Conservation (phyloP, 169 alveolate species). For the Plasmodium reichenowi region DNA sequence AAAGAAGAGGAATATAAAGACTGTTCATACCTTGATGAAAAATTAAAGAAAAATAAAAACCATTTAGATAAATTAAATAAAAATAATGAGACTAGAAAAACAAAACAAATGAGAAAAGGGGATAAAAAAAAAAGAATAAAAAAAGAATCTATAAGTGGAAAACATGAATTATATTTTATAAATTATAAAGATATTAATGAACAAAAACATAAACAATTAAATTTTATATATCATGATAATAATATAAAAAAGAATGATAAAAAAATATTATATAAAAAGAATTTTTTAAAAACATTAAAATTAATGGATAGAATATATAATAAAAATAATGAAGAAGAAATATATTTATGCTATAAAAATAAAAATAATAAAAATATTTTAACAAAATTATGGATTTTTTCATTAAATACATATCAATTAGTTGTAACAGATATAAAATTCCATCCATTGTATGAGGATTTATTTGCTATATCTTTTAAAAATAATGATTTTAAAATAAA, state of each 20-base stretch:
- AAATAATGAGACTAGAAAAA: background rate
- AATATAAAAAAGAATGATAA: conserved; percentile 54
- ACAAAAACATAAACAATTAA: conserved; percentile 27
- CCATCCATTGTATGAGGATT: conserved; percentile 75
- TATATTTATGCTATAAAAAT: conserved; percentile 57
- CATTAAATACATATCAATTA: conserved; percentile 34
- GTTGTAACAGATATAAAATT: conserved; percentile 72
- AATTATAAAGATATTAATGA: conserved; percentile 65
- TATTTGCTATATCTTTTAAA: conserved; percentile 76
- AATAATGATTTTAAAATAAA: conserved; percentile 60
- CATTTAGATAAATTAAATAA: background rate
- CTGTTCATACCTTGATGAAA: background rate
- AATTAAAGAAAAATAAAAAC: conserved; percentile 23
- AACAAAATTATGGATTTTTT: conserved; percentile 68
- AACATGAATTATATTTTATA: conserved; percentile 63
- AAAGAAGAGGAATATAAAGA: background rate
- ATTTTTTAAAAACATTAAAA: conserved; percentile 73
- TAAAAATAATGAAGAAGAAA: conserved; percentile 76
- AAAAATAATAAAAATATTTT: conserved; percentile 61
- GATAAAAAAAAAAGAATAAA: conserved; percentile 32
- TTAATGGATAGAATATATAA: conserved; percentile 75
- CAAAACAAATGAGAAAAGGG: conserved; percentile 2
- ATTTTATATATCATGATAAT: conserved; percentile 57
- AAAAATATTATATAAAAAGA: conserved; percentile 32
- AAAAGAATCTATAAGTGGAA: conserved; percentile 32